Conservation (phyloP, 352 stramenopile genomes). For the Pythium aphanidermatum region DNA sequence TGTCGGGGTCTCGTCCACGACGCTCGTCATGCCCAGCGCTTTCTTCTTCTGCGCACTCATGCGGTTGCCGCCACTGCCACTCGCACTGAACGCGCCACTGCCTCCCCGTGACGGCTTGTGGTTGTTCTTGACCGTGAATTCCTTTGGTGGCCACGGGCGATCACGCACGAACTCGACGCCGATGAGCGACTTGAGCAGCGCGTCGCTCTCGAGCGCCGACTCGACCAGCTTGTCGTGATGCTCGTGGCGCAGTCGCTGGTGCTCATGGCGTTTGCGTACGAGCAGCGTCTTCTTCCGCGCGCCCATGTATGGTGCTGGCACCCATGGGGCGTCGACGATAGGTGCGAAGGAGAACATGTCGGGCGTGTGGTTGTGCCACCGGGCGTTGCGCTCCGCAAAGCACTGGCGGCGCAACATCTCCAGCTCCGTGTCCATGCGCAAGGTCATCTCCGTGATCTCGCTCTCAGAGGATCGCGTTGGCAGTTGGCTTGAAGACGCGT, state of each 20-base stretch:
- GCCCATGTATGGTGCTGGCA: constrained; percentile 26
- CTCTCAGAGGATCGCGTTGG: neutral
- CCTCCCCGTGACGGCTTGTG: constrained; percentile 32
- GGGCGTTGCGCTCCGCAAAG: constrained; percentile 70
- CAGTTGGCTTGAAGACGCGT: constrained; percentile 31
- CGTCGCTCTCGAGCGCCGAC: constrained; percentile 9
- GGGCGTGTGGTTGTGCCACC: constrained; percentile 46
- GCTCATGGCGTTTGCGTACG: constrained; percentile 31
- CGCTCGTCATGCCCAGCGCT: constrained; percentile 34
- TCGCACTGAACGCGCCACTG: constrained; percentile 42
- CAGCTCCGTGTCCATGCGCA: constrained; percentile 72
- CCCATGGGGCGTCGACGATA: constrained; percentile 23
- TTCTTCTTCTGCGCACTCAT: constrained; percentile 57
- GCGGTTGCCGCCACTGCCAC: constrained; percentile 18
- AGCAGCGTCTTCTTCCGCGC: constrained; percentile 33
- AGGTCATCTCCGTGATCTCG: constrained; percentile 50
- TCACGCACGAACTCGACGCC: constrained; percentile 43
- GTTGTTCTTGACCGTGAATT: constrained; percentile 61
- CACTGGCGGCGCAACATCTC: constrained; percentile 64
- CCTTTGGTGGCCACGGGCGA: constrained; percentile 62
- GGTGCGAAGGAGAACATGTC: constrained; percentile 40
- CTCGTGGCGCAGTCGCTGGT: constrained; percentile 5
- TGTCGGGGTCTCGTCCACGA: constrained; percentile 34
- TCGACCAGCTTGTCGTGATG: constrained; percentile 10
- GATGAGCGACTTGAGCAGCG: constrained; percentile 10